Conservation (phyloP, 805 yeast species). For the Ogataea philodendri region DNA sequence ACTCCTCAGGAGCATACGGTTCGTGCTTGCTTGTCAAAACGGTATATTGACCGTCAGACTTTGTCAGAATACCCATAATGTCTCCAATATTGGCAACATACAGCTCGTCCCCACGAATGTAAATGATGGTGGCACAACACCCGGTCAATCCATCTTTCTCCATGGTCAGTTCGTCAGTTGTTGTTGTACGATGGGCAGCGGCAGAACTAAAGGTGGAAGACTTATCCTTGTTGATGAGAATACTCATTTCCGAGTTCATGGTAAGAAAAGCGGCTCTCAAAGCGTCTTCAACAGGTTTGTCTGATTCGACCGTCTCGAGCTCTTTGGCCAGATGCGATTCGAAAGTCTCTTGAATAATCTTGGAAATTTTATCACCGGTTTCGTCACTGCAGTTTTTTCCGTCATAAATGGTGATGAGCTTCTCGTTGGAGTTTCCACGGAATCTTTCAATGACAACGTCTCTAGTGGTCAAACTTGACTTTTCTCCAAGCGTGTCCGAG, state of each 20-base stretch:
- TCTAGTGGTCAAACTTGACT: slow-evolving; percentile 64
- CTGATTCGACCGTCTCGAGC: slow-evolving; percentile 40
- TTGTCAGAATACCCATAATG: slow-evolving; percentile 74
- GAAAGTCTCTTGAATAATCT: slow-evolving; percentile 68
- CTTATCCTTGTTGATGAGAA: slow-evolving; percentile 45
- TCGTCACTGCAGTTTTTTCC: slow-evolving; percentile 63
- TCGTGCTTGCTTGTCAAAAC: slow-evolving; percentile 75
- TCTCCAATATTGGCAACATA: slow-evolving; percentile 92
- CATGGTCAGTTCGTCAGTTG: slow-evolving; percentile 51
- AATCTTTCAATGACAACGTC: slow-evolving; percentile 87
- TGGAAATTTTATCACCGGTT: slow-evolving; percentile 65
- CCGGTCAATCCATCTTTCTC: slow-evolving; percentile 77
- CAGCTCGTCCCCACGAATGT: slow-evolving; percentile 64
- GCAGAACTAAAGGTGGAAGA: slow-evolving; percentile 42
- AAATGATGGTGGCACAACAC: slow-evolving; percentile 78
- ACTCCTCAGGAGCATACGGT: slow-evolving; percentile 74
- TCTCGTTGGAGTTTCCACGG: slow-evolving; percentile 80
- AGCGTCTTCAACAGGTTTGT: slow-evolving; percentile 66
- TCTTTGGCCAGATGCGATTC: slow-evolving; percentile 68
- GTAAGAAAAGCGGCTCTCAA: slow-evolving; percentile 76
- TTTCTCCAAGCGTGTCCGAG: slow-evolving; percentile 77
- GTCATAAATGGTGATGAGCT: slow-evolving; percentile 78
- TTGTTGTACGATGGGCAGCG: slow-evolving; percentile 51
- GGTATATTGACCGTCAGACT: slow-evolving; percentile 77
- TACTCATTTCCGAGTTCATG: slow-evolving; percentile 80